Evolutionary conservation across 129 eudicot species (phyloP).

Genomic region (Pulicaria dysenterica): DNA sequence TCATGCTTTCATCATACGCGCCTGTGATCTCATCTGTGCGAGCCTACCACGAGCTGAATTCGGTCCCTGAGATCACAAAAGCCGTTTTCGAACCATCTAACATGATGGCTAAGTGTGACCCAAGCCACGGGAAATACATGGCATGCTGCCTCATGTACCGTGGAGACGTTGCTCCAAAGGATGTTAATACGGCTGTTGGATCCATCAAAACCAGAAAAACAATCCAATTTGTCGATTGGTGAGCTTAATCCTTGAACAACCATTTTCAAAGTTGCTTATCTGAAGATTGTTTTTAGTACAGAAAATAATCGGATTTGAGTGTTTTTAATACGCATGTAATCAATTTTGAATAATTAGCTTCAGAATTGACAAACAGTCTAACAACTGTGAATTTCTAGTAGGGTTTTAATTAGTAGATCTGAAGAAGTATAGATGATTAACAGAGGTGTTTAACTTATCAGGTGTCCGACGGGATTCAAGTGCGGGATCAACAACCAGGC

Average conservation of each 20-base stretch:
- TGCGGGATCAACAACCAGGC: conserved; percentile 70
- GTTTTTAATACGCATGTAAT: no score
- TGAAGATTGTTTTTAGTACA: no score
- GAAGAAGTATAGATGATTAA: conserved; percentile 12
- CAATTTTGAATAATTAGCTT: no score
- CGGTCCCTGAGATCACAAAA: conserved; percentile 72
- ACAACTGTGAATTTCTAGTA: not conserved
- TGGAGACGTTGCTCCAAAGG: conserved; percentile 79
- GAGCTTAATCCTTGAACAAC: conserved; percentile 12
- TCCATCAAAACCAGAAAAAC: conserved; percentile 61
- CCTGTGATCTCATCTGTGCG: conserved; percentile 62
- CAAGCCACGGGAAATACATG: conserved; percentile 75
- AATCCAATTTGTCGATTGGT: conserved; percentile 80
- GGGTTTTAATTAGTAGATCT: not conserved
- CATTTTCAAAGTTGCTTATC: no score
- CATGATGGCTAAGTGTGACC: conserved; percentile 84
- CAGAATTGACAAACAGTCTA: no score
- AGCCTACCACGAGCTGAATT: conserved; percentile 66
- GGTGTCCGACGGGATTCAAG: conserved; percentile 82
- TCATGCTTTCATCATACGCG: conserved; percentile 84
- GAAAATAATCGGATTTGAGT: no score
- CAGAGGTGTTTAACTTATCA: conserved; percentile 17
- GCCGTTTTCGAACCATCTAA: conserved; percentile 75
- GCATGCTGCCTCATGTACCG: conserved; percentile 81
- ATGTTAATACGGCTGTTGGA: conserved; percentile 64